These are phyloP conservation scores for Saxispiralis lemnorum DNA, from an alignment of 495 filamentous ascomycete species.

Conservation along the genomic window DNA sequence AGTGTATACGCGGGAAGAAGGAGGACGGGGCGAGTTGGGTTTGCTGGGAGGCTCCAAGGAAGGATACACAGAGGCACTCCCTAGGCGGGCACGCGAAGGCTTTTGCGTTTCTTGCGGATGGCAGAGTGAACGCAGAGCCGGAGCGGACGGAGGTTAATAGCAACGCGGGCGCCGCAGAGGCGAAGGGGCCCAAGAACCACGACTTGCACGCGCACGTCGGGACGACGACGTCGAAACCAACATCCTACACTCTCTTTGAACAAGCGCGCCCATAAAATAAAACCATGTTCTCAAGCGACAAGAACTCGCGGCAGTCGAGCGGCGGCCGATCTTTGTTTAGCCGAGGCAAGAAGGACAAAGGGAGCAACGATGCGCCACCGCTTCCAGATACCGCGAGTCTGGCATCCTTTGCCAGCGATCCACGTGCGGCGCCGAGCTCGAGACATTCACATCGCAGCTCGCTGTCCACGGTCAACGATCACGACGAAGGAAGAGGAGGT, in stretches of 20 bases:
- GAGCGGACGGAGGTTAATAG: too few species aligned
- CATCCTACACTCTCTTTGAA: not conserved
- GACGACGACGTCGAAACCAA: not conserved
- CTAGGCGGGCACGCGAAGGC: too few species aligned
- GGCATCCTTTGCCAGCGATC: not conserved
- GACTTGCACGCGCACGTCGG: not conserved
- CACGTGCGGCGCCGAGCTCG: conserved; percentile 47
- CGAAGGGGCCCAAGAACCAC: too few species aligned
- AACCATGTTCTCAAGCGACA: conserved; percentile 35
- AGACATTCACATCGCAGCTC: conserved; percentile 66
- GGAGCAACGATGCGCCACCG: conserved; percentile 37
- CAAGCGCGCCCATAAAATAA: too few species aligned
- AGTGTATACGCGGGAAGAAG: too few species aligned
- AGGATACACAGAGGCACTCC: too few species aligned
- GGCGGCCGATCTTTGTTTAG: conserved; percentile 78
- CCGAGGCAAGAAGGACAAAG: conserved; percentile 60
- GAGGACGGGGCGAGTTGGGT: too few species aligned
- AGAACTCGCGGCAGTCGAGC: conserved; percentile 65
- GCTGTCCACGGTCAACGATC: conserved; percentile 40
- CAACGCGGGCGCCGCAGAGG: too few species aligned
- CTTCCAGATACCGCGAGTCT: conserved; percentile 33
- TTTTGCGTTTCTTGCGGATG: too few species aligned
- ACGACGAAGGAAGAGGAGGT: not conserved
- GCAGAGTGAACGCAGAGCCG: too few species aligned
- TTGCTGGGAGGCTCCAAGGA: too few species aligned